A percentile compares a stretch with the other conserved stretches of the same genome.
Conservation (phyloP, 2,329 filamentous ascomycete genomes). For the Aspergillus costaricaensis region DNA sequence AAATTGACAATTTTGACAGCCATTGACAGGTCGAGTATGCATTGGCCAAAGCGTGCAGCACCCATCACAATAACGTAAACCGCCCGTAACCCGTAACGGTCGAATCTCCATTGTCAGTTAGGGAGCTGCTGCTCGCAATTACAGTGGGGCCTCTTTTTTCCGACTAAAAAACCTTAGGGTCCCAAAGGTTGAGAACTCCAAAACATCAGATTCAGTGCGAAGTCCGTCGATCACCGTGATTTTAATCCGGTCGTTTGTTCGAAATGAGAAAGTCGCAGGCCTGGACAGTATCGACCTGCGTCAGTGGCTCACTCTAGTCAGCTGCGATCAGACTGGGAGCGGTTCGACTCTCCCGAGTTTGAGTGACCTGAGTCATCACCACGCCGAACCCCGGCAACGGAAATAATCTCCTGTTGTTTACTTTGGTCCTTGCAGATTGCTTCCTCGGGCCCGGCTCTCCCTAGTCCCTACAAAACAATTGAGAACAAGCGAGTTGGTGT, state of each 20-base stretch:
- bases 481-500: background rate
- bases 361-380: background rate
- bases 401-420: conserved; percentile 3
- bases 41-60: conserved; percentile 14
- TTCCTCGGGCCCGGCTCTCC: background rate
- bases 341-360: background rate
- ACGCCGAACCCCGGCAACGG: background rate
- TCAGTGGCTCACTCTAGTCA: conserved; percentile 5
- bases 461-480: background rate
- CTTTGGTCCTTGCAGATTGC: conserved; percentile 1
- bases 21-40: conserved; percentile 15
- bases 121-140: conserved; percentile 5
- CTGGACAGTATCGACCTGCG: background rate
- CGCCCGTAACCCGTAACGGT: conserved; percentile 10
- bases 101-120: conserved; percentile 13
- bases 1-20: conserved; percentile 12
- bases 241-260: background rate
- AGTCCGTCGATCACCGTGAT: background rate
- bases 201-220: background rate
- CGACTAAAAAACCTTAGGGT: conserved; percentile 6
- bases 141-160: conserved; percentile 9
- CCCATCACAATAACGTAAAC: conserved; percentile 9
- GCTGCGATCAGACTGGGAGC: background rate
- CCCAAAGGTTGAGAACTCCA: background rate
- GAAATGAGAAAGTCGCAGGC: conserved; percentile 1